Conservation (phyloP, 495 filamentous ascomycete genomes). For the Saxophila tyrrhenica region DNA sequence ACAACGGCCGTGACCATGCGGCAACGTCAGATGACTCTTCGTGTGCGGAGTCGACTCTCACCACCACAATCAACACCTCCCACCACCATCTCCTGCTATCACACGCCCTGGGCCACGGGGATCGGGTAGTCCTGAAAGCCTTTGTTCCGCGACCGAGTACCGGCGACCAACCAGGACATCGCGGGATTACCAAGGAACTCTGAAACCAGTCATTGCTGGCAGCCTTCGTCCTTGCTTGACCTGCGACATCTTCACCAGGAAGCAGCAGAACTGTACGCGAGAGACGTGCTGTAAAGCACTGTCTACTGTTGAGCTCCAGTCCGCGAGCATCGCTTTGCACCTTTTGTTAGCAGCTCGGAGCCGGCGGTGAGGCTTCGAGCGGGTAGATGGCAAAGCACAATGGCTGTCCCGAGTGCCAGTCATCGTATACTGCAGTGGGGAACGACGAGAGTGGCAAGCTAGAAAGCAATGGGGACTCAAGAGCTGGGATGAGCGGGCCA, state of each 20-base stretch:
- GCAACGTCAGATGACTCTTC: slow-evolving; percentile 11
- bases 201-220: not conserved
- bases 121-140: not conserved
- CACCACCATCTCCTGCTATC: not conserved
- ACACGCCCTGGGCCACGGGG: not conserved
- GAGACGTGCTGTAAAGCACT: too few species aligned
- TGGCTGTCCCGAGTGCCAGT: not conserved
- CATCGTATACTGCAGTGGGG: not conserved
- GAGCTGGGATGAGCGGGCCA: not conserved
- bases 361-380: slow-evolving; percentile 2
- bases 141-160: not conserved
- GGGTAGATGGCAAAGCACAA: slow-evolving; percentile 7
- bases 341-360: not conserved
- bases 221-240: not conserved
- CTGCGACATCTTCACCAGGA: not conserved
- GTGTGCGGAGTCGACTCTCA: not conserved
- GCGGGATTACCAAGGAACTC: not conserved
- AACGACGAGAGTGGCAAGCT: not conserved
- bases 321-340: not conserved
- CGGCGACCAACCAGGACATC: not conserved
- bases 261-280: too few species aligned
- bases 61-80: not conserved
- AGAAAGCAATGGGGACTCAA: slow-evolving; percentile 1
- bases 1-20: too few species aligned
- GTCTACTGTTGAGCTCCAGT: not conserved